Percentiles rank a stretch among this genome's conserved stretches.
phyloP scores from a whole-genome alignment of 495 filamentous ascomycete species.

The Xylona heveae region DNA sequence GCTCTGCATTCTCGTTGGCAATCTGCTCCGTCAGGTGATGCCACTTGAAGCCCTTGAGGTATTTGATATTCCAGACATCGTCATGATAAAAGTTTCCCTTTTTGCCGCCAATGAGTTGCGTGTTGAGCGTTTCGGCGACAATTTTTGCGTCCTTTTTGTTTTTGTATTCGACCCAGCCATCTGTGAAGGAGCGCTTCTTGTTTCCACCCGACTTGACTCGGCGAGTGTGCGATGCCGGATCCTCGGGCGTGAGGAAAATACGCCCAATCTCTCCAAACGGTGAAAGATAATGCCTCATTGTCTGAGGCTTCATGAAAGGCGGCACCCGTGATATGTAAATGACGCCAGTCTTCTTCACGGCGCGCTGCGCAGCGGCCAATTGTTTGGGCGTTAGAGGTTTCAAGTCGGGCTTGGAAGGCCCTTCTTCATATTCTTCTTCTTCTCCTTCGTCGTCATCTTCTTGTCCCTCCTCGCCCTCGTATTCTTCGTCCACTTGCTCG shows the following conservation, averaged over 20 bases:
- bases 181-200: conserved; percentile 68
- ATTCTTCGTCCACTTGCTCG: neutral
- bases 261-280: conserved; percentile 61
- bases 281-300: conserved; percentile 55
- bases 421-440: conserved; percentile 13
- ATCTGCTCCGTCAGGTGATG: conserved; percentile 43
- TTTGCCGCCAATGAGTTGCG: conserved; percentile 59
- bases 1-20: conserved; percentile 58
- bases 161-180: conserved; percentile 88
- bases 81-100: conserved; percentile 83
- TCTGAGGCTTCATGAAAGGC: conserved; percentile 81
- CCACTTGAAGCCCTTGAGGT: conserved; percentile 79
- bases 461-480: neutral
- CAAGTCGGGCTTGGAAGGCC: conserved; percentile 4
- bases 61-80: conserved; percentile 76
- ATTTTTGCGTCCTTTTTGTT: conserved; percentile 59
- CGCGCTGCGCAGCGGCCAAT: conserved; percentile 31
- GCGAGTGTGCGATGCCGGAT: conserved; percentile 32
- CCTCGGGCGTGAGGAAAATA: conserved; percentile 73
- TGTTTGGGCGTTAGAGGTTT: conserved; percentile 35
- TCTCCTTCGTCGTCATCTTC: neutral
- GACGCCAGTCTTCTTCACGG: conserved; percentile 47
- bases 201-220: conserved; percentile 55
- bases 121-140: conserved; percentile 70
- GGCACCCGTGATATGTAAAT: conserved; percentile 81